Conservation (phyloP, 345 rosid genomes). For the Sonneratia alba region DNA sequence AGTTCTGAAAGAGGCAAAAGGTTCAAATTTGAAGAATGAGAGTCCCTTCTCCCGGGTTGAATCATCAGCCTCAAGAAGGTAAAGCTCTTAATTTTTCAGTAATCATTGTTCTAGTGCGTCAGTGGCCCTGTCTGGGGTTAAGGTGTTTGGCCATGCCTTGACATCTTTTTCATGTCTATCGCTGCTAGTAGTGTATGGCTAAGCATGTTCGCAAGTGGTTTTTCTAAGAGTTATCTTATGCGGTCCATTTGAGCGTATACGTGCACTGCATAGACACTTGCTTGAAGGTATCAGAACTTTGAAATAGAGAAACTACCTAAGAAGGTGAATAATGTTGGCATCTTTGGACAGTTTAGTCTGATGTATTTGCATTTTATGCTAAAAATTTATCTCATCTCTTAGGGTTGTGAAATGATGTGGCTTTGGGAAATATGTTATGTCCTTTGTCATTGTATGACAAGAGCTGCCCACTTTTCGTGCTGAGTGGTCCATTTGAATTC, state of each 20-base stretch:
- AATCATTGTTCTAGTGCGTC: not conserved
- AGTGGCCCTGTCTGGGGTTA: not conserved
- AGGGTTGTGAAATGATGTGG: not conserved
- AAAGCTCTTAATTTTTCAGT: not conserved
- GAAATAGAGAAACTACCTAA: not conserved
- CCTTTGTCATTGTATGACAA: not conserved
- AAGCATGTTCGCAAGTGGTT: not conserved
- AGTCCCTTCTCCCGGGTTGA: constrained; percentile 5
- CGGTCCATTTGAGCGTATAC: not conserved
- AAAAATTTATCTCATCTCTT: not conserved
- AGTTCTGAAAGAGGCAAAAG: not conserved
- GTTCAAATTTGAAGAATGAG: constrained; percentile 3
- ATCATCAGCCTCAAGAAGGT: constrained; percentile 5
- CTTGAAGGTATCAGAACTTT: not conserved
- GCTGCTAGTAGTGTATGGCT: not conserved
- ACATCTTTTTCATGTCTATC: not conserved
- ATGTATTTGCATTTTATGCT: not conserved
- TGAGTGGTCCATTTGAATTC: not conserved
- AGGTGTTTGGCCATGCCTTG: not conserved
- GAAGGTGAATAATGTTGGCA: not conserved
- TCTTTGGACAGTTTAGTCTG: not conserved
- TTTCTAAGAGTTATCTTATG: not conserved
- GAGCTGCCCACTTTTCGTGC: not conserved
- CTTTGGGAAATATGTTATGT: not conserved
- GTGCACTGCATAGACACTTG: not conserved